A percentile compares a stretch with the other conserved stretches of the same genome.
phyloP scores from a whole-genome alignment of 345 rosid genomes.

The Brassica napus region DNA sequence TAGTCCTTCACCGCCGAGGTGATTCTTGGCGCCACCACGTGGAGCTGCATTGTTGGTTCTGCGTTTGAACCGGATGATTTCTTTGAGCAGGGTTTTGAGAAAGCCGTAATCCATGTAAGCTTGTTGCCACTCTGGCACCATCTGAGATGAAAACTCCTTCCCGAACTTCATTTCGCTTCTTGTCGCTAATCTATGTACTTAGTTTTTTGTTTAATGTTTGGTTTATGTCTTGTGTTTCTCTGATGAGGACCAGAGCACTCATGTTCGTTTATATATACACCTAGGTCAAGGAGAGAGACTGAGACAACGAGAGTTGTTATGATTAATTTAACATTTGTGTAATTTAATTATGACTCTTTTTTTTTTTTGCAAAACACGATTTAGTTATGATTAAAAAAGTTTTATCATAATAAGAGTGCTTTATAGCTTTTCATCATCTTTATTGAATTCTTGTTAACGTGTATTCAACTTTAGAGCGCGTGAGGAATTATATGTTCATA shows the following conservation, averaged over 20 bases:
- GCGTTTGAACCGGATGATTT: slow-evolving; percentile 44
- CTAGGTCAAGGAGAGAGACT: not conserved
- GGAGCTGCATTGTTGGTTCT: slow-evolving; percentile 38
- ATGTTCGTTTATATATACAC: not conserved
- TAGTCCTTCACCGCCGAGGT: slow-evolving; percentile 18
- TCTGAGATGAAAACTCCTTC: slow-evolving; percentile 52
- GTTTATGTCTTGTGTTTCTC: not conserved
- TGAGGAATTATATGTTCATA: not conserved
- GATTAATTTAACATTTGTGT: not conserved
- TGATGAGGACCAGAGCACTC: not conserved
- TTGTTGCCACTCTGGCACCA: slow-evolving; percentile 53
- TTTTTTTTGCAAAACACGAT: not conserved
- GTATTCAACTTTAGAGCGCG: slow-evolving; percentile 25
- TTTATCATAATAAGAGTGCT: not conserved
- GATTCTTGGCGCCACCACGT: slow-evolving; percentile 8
- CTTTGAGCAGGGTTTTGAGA: slow-evolving; percentile 44
- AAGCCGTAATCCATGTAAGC: slow-evolving; percentile 46
- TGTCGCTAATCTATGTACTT: not conserved
- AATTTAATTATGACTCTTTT: not conserved
- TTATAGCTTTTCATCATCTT: not conserved
- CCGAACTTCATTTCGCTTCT: slow-evolving; percentile 63
- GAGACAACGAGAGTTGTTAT: not conserved
- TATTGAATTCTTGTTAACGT: slow-evolving; percentile 9
- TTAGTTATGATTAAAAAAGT: not conserved
- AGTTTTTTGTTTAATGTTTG: not conserved